phyloP scores from a whole-genome alignment of 2,329 filamentous ascomycete genomes.

The Trichoderma guizhouense region DNA sequence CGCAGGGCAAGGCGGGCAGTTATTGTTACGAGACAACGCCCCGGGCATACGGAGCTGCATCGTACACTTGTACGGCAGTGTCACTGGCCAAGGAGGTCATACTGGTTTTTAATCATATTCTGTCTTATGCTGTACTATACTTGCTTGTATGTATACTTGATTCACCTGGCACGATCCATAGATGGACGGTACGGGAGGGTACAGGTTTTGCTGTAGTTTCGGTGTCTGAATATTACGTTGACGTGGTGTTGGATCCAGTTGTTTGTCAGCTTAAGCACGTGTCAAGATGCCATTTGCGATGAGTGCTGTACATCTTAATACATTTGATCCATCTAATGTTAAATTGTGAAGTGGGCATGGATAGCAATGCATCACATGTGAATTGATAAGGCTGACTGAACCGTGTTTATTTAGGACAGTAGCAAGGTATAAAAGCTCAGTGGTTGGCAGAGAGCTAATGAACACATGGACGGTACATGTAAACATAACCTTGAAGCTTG shows the following conservation, averaged over 20 bases:
- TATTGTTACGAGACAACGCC: constrained; percentile 12
- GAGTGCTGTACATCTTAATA: background rate
- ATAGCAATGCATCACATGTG: background rate
- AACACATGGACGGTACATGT: background rate
- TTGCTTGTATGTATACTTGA: constrained; percentile 12
- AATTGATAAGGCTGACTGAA: background rate
- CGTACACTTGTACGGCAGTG: constrained; percentile 13
- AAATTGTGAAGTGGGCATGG: background rate
- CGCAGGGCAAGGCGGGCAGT: constrained; percentile 15
- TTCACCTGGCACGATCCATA: constrained; percentile 14
- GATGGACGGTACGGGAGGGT: background rate
- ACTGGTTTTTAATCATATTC: constrained; percentile 16
- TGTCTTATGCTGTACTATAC: constrained; percentile 19
- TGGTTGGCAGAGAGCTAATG: background rate
- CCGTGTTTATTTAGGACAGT: background rate
- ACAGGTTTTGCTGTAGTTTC: background rate
- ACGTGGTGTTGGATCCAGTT: background rate
- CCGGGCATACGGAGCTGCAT: constrained; percentile 1
- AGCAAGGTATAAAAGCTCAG: background rate
- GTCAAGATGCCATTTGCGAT: background rate
- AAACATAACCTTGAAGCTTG: background rate
- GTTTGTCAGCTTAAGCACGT: background rate
- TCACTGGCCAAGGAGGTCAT: constrained; percentile 7
- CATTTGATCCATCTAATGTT: background rate
- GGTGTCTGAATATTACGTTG: background rate